A percentile compares a stretch with the other conserved stretches of the same genome.
phyloP scores from a whole-genome alignment of 371 early-diverging fungal species.

The Mortierella sp. region DNA sequence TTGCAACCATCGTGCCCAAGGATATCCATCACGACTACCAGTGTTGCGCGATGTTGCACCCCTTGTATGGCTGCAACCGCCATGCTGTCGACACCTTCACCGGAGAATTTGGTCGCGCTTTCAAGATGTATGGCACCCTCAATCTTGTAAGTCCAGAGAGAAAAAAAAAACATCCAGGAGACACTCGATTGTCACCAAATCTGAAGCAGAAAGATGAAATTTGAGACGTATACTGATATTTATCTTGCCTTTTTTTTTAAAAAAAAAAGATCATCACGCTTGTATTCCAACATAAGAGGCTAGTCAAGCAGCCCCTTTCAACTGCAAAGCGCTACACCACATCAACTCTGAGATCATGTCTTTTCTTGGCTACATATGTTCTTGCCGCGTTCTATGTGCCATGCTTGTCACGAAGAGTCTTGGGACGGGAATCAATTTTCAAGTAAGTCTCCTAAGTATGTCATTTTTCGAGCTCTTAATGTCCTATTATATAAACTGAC shows the following conservation, averaged over 20 bases:
- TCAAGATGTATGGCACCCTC: constrained; percentile 78
- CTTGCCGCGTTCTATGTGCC: constrained; percentile 71
- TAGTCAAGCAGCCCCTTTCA: constrained; percentile 49
- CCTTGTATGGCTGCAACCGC: constrained; percentile 61
- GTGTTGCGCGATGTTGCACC: constrained; percentile 83
- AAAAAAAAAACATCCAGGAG: constrained; percentile 1
- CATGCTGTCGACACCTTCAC: constrained; percentile 59
- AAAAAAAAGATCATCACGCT: constrained; percentile 44
- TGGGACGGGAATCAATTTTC: constrained; percentile 66
- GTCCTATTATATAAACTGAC: too few species aligned
- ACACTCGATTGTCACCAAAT: too few species aligned
- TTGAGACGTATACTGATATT: not conserved
- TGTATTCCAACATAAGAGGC: constrained; percentile 50
- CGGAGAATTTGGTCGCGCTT: constrained; percentile 67
- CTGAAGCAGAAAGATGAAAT: too few species aligned
- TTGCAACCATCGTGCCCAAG: constrained; percentile 62
- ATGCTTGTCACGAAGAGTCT: constrained; percentile 72
- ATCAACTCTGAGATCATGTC: constrained; percentile 76
- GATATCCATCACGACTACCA: constrained; percentile 73
- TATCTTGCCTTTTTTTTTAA: not conserved
- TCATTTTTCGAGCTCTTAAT: not conserved
- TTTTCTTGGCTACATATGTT: constrained; percentile 82
- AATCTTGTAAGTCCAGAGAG: constrained; percentile 66
- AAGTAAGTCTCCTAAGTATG: constrained; percentile 55
- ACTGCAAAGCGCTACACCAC: constrained; percentile 53